phyloP scores from a whole-genome alignment of 441 rosid species.

The Macaranga tanarius region DNA sequence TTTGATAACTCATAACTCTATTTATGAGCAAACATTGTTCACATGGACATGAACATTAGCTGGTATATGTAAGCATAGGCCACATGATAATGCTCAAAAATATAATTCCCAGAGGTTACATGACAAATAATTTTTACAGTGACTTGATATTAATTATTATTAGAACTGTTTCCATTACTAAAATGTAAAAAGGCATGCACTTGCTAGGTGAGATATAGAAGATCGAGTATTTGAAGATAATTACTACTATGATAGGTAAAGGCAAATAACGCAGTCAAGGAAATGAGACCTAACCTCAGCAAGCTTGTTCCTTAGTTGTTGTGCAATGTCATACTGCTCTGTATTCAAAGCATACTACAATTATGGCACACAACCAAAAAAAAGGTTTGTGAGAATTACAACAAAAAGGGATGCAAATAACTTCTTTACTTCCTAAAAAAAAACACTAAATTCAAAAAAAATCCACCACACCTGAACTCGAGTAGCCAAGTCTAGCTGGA shows the following conservation, averaged over 20 bases:
- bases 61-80: constrained; percentile 1
- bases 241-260: not conserved
- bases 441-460: not conserved
- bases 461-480: constrained; percentile 72
- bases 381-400: constrained; percentile 22
- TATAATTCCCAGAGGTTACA: not conserved
- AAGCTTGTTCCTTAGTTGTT: constrained; percentile 81
- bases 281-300: constrained; percentile 57
- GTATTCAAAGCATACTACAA: constrained; percentile 80
- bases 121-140: not conserved
- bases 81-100: not conserved
- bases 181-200: not conserved
- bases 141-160: not conserved
- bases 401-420: constrained; percentile 1
- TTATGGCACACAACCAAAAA: constrained; percentile 15
- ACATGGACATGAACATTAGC: constrained; percentile 10
- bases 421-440: not conserved
- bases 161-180: constrained; percentile 1
- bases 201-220: not conserved
- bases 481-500: constrained; percentile 84
- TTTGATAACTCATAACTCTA: constrained; percentile 6
- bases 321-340: constrained; percentile 89
- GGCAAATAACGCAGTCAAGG: constrained; percentile 11
- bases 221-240: not conserved
- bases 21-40: constrained; percentile 21